These are phyloP conservation scores for Selenicereus undatus DNA, from an alignment of 148 eudicot species.

Conservation along the genomic window DNA sequence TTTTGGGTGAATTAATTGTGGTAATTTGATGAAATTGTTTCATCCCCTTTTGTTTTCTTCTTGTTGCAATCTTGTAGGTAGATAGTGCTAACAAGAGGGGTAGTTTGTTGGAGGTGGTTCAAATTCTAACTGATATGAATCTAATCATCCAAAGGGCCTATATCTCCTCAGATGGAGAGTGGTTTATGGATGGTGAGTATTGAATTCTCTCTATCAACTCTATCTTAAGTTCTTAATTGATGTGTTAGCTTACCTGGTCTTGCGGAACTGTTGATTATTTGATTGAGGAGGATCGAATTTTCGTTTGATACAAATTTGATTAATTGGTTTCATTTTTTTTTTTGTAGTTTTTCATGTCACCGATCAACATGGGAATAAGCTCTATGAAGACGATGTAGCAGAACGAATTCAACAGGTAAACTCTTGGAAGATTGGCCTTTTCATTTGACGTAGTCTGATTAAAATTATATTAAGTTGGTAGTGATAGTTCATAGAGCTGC, in stretches of 20 bases:
- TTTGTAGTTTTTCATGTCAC: conserved; percentile 66
- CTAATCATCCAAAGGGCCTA: conserved; percentile 46
- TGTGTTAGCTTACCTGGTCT: not conserved
- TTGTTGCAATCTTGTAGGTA: conserved; percentile 32
- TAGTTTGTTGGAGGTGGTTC: conserved; percentile 67
- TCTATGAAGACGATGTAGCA: conserved; percentile 54
- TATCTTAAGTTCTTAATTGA: not conserved
- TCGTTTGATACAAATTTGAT: not conserved
- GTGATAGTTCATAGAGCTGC: not conserved
- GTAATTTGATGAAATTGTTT: not conserved
- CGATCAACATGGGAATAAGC: conserved; percentile 73
- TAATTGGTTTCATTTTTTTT: not conserved
- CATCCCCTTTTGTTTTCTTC: not conserved
- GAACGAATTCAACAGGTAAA: conserved; percentile 78
- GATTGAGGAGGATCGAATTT: not conserved
- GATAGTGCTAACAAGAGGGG: conserved; percentile 67
- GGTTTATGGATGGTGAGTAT: conserved; percentile 67
- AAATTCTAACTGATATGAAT: conserved; percentile 54
- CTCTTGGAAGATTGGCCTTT: conserved; percentile 8
- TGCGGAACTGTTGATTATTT: not conserved
- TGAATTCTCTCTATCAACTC: not conserved
- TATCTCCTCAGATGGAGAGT: conserved; percentile 67
- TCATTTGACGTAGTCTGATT: not conserved
- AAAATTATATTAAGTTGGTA: not conserved
- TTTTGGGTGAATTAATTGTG: not conserved